Evolutionary conservation across 2,329 filamentous ascomycete species (phyloP), one percentile per base, ranked within the genome.

Genomic region (Colletotrichum liaoningense): DNA sequence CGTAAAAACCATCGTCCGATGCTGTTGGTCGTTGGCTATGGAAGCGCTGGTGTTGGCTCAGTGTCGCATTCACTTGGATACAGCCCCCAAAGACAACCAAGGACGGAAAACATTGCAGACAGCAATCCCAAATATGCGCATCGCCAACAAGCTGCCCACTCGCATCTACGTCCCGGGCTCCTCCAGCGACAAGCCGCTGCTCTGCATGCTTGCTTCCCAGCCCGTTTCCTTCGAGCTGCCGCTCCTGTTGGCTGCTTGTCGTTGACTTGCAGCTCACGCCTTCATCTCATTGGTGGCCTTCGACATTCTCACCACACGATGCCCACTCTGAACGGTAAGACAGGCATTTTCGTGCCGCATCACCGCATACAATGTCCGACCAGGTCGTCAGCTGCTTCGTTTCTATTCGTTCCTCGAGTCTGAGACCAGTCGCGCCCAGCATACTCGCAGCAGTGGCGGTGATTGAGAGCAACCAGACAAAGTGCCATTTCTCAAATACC

Each of bases 281-380:
- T 26, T 57, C 11, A 3, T 60, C 62, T 57, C 16, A 73, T 71
- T 73, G 67, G 67, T 62, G 67, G 71, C 62, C 46, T 30, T 62
- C 56, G 35, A 33, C 19, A 14, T 49, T 62, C 19, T 69, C 63
- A n/a, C 59, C 67, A 60, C 49, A 46, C 30, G 7, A 57, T 52
- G 67, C 30, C 67, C 71, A 66, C 49, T 52, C 33, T 35, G 22
- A 42, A 63, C 30, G 46, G 56, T 58, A 73, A 66, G 67, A 73
- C 71, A 71, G 35, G n/a, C 71, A 49, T 57, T 60, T 46, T 57
- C 56, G 67, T 71, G 71, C 71, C 60, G 71, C 67, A 58, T 73
- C 67, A 63, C 67, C 56, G 67, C 71, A 58, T 69, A 49, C 46
- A 58, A 49, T 42, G 60, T 59, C 60, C 28, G 49, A 62, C 67